phyloP scores from a whole-genome alignment of 805 yeast genomes.

The Yamadazyma sp. region DNA sequence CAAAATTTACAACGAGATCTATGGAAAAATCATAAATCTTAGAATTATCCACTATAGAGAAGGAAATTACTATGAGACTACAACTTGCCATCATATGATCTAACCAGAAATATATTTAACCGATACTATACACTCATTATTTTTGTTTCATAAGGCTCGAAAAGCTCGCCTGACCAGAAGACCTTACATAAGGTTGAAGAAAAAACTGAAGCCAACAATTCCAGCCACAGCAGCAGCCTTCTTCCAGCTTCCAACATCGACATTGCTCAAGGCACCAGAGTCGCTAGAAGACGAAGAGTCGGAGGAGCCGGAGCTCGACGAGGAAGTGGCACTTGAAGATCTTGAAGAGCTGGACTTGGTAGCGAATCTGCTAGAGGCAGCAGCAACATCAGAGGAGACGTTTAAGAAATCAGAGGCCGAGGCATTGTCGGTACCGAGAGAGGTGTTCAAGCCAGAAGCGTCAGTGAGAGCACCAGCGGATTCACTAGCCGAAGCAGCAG shows the following conservation, averaged over 20 bases:
- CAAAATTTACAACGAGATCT: too few species aligned
- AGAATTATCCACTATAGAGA: neutral
- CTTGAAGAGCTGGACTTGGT: conserved; percentile 8
- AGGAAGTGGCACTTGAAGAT: conserved; percentile 4
- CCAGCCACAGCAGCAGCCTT: conserved; percentile 37
- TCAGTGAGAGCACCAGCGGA: conserved; percentile 12
- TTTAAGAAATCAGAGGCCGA: conserved; percentile 10
- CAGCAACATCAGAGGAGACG: conserved; percentile 15
- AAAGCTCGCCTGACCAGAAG: too few species aligned
- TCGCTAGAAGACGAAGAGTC: conserved; percentile 16
- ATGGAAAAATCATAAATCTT: neutral
- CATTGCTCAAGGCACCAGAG: conserved; percentile 17
- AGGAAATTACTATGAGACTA: too few species aligned
- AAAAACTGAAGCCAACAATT: conserved; percentile 35
- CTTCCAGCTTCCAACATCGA: conserved; percentile 34
- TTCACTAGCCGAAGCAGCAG: conserved; percentile 17
- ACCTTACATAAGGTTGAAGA: conserved; percentile 25
- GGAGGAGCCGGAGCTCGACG: conserved; percentile 11
- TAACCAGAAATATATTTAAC: conserved; percentile 2
- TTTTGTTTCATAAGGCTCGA: neutral
- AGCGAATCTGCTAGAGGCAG: conserved; percentile 7
- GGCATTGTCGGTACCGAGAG: conserved; percentile 17
- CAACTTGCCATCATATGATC: too few species aligned
- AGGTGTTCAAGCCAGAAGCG: conserved; percentile 15
- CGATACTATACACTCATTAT: conserved; percentile 3